phyloP scores from a whole-genome alignment of 2,329 filamentous ascomycete species.

The Alternaria infectoria region DNA sequence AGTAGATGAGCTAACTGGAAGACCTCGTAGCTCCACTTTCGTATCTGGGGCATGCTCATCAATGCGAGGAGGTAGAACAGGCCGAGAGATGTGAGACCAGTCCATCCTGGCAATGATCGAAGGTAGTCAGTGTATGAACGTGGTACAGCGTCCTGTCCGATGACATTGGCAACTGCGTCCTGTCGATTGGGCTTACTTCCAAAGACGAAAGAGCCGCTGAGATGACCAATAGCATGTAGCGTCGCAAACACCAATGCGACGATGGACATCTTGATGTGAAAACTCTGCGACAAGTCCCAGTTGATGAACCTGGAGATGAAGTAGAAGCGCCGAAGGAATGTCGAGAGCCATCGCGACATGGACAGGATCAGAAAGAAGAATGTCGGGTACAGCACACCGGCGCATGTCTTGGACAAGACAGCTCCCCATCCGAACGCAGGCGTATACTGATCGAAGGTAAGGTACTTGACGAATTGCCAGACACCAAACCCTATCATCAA shows the following conservation, averaged over 20 bases:
- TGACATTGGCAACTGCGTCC: slow-evolving; percentile 52
- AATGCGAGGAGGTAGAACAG: slow-evolving; percentile 59
- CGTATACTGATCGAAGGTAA: slow-evolving; percentile 53
- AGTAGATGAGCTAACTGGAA: slow-evolving; percentile 65
- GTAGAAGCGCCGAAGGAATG: slow-evolving; percentile 59
- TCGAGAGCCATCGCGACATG: slow-evolving; percentile 65
- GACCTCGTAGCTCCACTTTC: slow-evolving; percentile 61
- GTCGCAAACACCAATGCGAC: slow-evolving; percentile 59
- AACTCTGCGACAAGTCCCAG: slow-evolving; percentile 62
- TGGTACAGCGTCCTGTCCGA: slow-evolving; percentile 55
- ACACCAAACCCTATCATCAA: slow-evolving; percentile 60
- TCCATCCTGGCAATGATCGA: slow-evolving; percentile 57
- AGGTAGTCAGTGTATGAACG: slow-evolving; percentile 57
- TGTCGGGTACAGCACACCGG: slow-evolving; percentile 63
- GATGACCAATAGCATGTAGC: slow-evolving; percentile 61
- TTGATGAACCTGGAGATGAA: slow-evolving; percentile 62
- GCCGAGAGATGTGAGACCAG: slow-evolving; percentile 57
- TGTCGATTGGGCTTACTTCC: slow-evolving; percentile 56
- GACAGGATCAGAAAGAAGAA: slow-evolving; percentile 65
- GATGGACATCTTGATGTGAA: slow-evolving; percentile 63
- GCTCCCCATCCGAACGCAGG: slow-evolving; percentile 63
- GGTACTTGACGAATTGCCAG: slow-evolving; percentile 64
- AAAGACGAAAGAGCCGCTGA: slow-evolving; percentile 60
- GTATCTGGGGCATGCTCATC: slow-evolving; percentile 59
- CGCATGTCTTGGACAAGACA: slow-evolving; percentile 61